Conservation (phyloP, 805 yeast species). For the Kuraishia capsulata region DNA sequence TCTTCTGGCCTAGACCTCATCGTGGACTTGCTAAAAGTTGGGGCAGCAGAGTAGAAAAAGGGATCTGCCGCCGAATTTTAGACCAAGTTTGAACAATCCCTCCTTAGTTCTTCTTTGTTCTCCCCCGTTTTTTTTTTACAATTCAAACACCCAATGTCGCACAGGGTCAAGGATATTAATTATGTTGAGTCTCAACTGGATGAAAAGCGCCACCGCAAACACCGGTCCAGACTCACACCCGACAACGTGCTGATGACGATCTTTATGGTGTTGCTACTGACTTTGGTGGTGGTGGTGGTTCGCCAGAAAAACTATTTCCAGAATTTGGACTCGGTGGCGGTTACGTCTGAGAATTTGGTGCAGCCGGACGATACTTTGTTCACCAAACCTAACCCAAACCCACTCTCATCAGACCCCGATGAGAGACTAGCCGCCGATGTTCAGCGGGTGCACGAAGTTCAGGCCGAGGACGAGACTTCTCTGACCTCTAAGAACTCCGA, state of each 20-base stretch:
- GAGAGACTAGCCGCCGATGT: conserved; percentile 2
- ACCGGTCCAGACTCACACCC: not conserved
- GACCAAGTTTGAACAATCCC: too few relatives aligned
- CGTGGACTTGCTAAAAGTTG: too few relatives aligned
- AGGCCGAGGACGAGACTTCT: not conserved
- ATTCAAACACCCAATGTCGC: too few relatives aligned
- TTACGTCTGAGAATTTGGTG: not conserved
- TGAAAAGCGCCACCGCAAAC: not conserved
- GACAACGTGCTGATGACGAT: not conserved
- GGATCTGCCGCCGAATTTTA: too few relatives aligned
- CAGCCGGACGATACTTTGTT: not conserved
- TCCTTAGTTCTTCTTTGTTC: too few relatives aligned
- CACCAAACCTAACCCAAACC: not conserved
- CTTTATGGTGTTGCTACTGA: not conserved
- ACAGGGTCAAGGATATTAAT: not conserved
- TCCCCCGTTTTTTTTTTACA: too few relatives aligned
- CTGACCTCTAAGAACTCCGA: not conserved
- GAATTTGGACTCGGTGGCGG: not conserved
- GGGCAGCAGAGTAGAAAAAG: too few relatives aligned
- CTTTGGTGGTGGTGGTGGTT: not conserved
- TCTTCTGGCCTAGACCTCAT: too few relatives aligned
- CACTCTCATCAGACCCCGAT: not conserved
- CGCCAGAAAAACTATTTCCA: not conserved
- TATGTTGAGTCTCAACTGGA: not conserved
- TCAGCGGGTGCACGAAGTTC: not conserved